Base-by-base conservation (phyloP, 2,329 filamentous ascomycete genomes). In the Colletotrichum sp. region DNA sequence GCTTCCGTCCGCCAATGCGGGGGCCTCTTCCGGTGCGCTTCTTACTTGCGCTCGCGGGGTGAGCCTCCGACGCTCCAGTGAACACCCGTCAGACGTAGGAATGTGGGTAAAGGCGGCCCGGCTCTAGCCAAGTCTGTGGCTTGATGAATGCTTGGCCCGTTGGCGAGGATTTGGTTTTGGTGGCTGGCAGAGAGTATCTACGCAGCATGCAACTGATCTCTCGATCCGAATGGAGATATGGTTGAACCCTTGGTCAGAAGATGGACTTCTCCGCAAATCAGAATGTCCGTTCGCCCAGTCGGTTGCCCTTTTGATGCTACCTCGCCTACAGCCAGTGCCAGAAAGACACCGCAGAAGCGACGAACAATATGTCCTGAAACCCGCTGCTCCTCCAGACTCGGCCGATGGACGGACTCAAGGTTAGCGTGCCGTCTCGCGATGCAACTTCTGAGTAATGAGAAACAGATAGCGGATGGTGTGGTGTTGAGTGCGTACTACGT, bases 21-120 rank as follows among this genome's bases (percentile, higher is more conserved):
- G 68, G 67, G 55, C 72, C 36, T 75, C 36, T 39, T 67, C 68
- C 62, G 34, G 24, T 75, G 60, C 66, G 57, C 72, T 62, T 34
- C 49, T 30, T 59, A 36, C 44, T 21, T 24, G 44, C 44, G 10
- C n/a, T 52, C 44, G 44, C 44, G 44, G 44, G n/a, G 44, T 52
- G 44, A 52, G 44, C 28, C 16, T 62, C 59, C 28, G 59, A 32
- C 15, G 12, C 28, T 34, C 26, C 4, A 21, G 28, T 24, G 28
- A 34, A 52, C 44, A 52, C n/a, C 44, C n/a, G 44, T 52, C n/a
- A 52, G 44, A 52, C 12, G 12, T 13, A 21, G 44, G n/a, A 21
- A 52, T 52, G 44, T 52, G 44, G 44, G 44, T 21, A 52, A 52
- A 13, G n/a, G n/a, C n/a, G 44, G n/a, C 44, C 44, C n/a, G n/a